Conservation (phyloP, 225 moss, liverwort and hornwort species). For the Bryoerythrophyllum caledonicum region DNA sequence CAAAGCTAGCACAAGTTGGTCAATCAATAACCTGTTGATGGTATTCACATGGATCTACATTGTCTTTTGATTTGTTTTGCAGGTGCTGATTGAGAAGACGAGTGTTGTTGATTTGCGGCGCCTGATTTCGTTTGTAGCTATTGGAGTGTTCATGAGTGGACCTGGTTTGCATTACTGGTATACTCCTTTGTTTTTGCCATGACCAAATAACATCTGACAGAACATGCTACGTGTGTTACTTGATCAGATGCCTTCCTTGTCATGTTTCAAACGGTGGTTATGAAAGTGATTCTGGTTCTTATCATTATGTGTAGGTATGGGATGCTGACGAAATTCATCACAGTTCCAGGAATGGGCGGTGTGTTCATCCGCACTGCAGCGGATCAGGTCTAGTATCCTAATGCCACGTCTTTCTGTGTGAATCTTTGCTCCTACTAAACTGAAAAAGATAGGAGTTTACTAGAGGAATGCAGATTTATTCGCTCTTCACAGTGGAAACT, state of each 20-base stretch:
- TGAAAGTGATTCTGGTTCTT: slow-evolving; percentile 15
- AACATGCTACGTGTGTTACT: not conserved
- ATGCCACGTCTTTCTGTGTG: slow-evolving; percentile 1
- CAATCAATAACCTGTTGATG: not conserved
- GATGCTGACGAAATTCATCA: slow-evolving; percentile 62
- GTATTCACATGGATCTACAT: not conserved
- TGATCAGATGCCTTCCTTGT: not conserved
- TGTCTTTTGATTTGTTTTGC: slow-evolving; percentile 10
- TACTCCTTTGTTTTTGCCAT: not conserved
- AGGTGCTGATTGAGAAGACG: slow-evolving; percentile 51
- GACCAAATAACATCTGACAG: not conserved
- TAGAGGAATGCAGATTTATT: not conserved
- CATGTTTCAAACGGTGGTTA: not conserved
- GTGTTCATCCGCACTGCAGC: slow-evolving; percentile 78
- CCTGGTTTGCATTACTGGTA: slow-evolving; percentile 97
- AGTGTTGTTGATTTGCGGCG: slow-evolving; percentile 53
- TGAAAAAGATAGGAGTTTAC: not conserved
- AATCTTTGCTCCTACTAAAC: not conserved
- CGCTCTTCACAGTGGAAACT: slow-evolving; percentile 12
- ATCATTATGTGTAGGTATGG: slow-evolving; percentile 67
- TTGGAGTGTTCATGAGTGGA: slow-evolving; percentile 86
- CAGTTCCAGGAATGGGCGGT: slow-evolving; percentile 70
- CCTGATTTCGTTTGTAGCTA: slow-evolving; percentile 68
- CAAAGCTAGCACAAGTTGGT: no score
- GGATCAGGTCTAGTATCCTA: slow-evolving; percentile 72